Conservation (phyloP, 2,329 filamentous ascomycete species). For the Pseudopyrenochaeta lycopersici region DNA sequence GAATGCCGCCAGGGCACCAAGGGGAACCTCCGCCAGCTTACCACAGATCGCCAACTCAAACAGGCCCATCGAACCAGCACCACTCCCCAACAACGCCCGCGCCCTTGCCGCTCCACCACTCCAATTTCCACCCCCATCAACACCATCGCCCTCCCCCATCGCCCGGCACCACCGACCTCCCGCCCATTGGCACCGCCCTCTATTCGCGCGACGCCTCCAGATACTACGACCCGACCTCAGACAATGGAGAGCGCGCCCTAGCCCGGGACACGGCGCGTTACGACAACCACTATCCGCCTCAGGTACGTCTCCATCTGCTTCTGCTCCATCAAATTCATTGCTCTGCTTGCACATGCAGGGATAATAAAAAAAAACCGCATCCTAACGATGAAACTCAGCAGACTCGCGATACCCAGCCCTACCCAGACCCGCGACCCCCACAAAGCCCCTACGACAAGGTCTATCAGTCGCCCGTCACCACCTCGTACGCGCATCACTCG, state of each 20-base stretch:
- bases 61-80: constrained; percentile 48
- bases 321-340: constrained; percentile 1
- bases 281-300: constrained; percentile 43
- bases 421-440: constrained; percentile 42
- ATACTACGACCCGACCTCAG: constrained; percentile 61
- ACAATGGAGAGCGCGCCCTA: constrained; percentile 51
- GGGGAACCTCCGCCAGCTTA: constrained; percentile 44
- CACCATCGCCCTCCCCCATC: constrained; percentile 26
- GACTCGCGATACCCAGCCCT: constrained; percentile 46
- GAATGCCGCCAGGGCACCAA: constrained; percentile 46
- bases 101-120: constrained; percentile 38
- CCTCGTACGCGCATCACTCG: constrained; percentile 45
- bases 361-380: too few relatives aligned
- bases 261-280: constrained; percentile 43
- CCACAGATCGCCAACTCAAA: constrained; percentile 48
- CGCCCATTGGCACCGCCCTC: constrained; percentile 50
- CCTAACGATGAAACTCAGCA: constrained; percentile 36
- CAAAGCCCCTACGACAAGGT: constrained; percentile 48
- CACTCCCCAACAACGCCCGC: constrained; percentile 45
- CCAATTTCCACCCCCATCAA: constrained; percentile 39
- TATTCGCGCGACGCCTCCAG: constrained; percentile 53
- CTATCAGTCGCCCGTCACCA: constrained; percentile 49
- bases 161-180: constrained; percentile 51
- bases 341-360: constrained; percentile 19
- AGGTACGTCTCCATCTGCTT: constrained; percentile 44